Evolutionary conservation across 352 stramenopile species (phyloP), one percentile per base, ranked within the genome.

Genomic region (Globisporangium spiculum): DNA sequence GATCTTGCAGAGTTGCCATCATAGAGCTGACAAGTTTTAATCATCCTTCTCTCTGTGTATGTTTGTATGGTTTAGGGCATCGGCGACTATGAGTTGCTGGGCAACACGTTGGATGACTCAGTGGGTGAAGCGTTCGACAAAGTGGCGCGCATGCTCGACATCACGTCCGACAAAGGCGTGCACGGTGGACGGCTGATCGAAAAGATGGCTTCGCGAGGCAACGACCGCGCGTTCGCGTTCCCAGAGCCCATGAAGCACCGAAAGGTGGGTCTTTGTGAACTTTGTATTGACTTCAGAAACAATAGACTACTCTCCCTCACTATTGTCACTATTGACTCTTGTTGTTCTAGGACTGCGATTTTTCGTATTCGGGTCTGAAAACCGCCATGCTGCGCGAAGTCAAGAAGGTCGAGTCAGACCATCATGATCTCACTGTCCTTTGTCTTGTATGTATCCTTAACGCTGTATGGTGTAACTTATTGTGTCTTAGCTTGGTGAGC

Each of bases 101-200:
- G 97, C 34, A 98, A 97, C 54, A 99, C 98, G 1, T 76, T 99
- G 2, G 98, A 99, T 67, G 98, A 99, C 76, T 98, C 97, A 1
- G 78, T 99, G 1, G 98, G 98, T 16, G 98, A 99, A 83, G 96
- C 96, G 6, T 99, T 98, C 71, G 98, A 99, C 72, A 99, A 99
- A 81, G 97, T 98, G 20, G 98, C 97, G 10, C 86, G 97, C 38
- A 92, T 99, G 75, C 78, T 99, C 8, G 80, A 94, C 48, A 78
- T 99, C 56, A 82, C 81, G 58, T 74, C 74, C 0, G 74, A 78
- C 16, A 27, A 46, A 1, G 75, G 86, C 24, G 76, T 88, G 3
- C 96, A 98, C 41, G 94, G 97, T 5, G 98, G 98, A 22, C 92
- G 93, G 3, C 82, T 98, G n/a, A 90, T 99, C n/a, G 98, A 99